Evolutionary conservation across 176 grass and related monocot species (phyloP), one percentile per base, ranked within the genome.

Genomic region (Saccharum officinarum): DNA sequence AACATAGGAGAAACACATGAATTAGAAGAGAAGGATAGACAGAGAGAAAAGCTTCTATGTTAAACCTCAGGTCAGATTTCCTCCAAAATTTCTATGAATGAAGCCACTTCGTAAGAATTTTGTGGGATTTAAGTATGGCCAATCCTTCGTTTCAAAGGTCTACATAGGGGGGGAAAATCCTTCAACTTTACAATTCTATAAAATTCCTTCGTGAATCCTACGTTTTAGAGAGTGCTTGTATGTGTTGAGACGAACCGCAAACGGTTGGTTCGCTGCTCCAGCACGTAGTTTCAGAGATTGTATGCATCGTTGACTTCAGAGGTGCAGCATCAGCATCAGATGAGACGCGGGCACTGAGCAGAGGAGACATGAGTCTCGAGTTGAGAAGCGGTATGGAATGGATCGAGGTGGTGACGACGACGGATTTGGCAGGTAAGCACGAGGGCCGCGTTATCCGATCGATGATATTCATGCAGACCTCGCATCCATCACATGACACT

Each of bases 321-420:
- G 23, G 9, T 12, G 54, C 22, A 57, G 20, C 7, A 7, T 22
- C 7, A 67, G 12, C 41, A 39, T 57, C 2, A 14, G 28, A 74
- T 49, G 25, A 69, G 25, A 49, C 46, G 46, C 46, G 15, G 17
- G 47, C 31, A 42, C 3, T 23, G 23, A 66, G 28, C 26, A 66
- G 20, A 46, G 67, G 30, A 36, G 79, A 83, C 83, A 90, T 78
- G 52, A 9, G 73, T 86, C 65, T 82, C 36, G 83, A 78, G n/a
- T 34, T 54, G 23, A n/a, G 22, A 22, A 4, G 3, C 3, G 18
- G 22, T 9, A 23, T 13, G 70, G 52, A 81, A 9, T 8, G 76
- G 50, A 82, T 77, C 50, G 64, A 89, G 71, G 75, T 2, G 72
- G 57, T 30, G 10, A 0, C 12, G n/a, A 20, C 0, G 44, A 81